These are phyloP conservation scores for Kappamyces sp. DNA, from an alignment of 192 early-diverging fungal genomes.

Conservation along the genomic window DNA sequence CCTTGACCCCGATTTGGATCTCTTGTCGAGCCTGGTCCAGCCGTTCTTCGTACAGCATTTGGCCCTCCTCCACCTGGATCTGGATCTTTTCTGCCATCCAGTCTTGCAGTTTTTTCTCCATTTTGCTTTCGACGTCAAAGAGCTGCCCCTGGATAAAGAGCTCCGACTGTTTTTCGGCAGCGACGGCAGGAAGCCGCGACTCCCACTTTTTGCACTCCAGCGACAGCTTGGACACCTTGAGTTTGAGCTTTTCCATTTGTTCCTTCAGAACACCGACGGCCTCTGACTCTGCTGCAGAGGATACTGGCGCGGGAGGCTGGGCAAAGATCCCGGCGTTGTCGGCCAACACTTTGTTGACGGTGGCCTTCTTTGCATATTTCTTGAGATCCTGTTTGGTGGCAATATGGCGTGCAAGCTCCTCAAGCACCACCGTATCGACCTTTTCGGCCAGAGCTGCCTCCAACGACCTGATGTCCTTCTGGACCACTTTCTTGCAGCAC, in stretches of 20 bases:
- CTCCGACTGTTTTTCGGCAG: neutral
- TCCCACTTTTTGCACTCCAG: neutral
- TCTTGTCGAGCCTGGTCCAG: neutral
- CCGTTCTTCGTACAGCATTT: neutral
- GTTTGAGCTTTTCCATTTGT: slow-evolving; percentile 9
- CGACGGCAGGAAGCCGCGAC: too few relatives aligned
- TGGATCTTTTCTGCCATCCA: slow-evolving; percentile 4
- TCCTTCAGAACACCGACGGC: neutral
- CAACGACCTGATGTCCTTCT: neutral
- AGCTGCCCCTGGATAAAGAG: neutral
- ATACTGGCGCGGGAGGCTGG: too few relatives aligned
- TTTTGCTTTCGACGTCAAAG: slow-evolving; percentile 1
- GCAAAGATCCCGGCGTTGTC: too few relatives aligned
- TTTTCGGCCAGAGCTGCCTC: slow-evolving; percentile 25
- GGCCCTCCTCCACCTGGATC: neutral
- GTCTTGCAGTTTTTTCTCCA: slow-evolving; percentile 4
- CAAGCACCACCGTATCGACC: slow-evolving; percentile 38
- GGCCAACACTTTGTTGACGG: neutral
- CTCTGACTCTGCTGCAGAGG: too few relatives aligned
- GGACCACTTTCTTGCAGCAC: neutral
- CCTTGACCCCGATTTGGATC: slow-evolving; percentile 1
- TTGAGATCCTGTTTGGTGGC: slow-evolving; percentile 42
- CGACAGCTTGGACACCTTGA: neutral
- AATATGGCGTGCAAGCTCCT: slow-evolving; percentile 42
- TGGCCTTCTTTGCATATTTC: neutral